Conservation (phyloP, 2,329 filamentous ascomycete species). For the Fusarium foetens region DNA sequence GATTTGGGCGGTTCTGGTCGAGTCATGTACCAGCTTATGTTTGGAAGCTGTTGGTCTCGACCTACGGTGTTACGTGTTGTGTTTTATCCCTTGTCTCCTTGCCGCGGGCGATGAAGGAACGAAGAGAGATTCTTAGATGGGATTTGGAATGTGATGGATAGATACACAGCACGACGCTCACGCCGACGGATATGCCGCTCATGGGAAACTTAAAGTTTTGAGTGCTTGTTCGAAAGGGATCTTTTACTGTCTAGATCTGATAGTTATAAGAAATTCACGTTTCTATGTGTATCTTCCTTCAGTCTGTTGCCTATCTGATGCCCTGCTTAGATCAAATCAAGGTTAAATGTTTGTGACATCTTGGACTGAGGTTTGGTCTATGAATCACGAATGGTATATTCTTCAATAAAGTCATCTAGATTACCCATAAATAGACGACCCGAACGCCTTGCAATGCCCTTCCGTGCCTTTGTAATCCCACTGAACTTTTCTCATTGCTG, state of each 20-base stretch:
- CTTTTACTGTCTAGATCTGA: constrained; percentile 31
- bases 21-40: constrained; percentile 17
- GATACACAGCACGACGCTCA: constrained; percentile 39
- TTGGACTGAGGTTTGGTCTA: not conserved
- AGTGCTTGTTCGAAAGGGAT: constrained; percentile 21
- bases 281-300: constrained; percentile 2
- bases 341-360: not conserved
- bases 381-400: constrained; percentile 35
- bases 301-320: not conserved
- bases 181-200: constrained; percentile 35
- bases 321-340: not conserved
- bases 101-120: constrained; percentile 27
- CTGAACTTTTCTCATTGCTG: constrained; percentile 20
- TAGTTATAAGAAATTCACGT: constrained; percentile 9
- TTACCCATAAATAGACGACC: constrained; percentile 38
- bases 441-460: constrained; percentile 51
- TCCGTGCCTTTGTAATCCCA: constrained; percentile 35
- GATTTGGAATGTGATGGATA: constrained; percentile 31
- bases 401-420: constrained; percentile 33
- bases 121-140: constrained; percentile 30
- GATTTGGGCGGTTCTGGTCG: constrained; percentile 30
- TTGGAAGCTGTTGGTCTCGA: not conserved
- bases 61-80: constrained; percentile 19
- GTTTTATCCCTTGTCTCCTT: constrained; percentile 28
- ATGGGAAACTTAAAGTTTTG: constrained; percentile 16